These are phyloP conservation scores for Quercus phellos DNA, from an alignment of 331 rosid genomes.

Conservation along the genomic window DNA sequence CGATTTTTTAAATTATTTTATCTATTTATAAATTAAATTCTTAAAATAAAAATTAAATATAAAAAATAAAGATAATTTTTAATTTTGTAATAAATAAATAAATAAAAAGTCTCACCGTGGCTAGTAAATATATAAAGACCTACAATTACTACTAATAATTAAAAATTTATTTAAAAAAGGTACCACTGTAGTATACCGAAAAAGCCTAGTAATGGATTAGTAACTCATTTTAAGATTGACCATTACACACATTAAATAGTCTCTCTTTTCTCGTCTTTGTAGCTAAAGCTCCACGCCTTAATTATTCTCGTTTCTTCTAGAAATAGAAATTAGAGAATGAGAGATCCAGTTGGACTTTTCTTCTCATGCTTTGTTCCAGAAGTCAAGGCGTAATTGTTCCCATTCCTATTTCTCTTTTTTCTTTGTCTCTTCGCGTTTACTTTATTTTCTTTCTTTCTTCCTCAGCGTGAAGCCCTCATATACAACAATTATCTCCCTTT, in stretches of 20 bases:
- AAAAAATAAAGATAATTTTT: too few species aligned
- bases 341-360: slow-evolving; percentile 8
- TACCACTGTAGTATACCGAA: too few species aligned
- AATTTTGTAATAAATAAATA: too few species aligned
- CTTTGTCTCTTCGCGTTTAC: slow-evolving; percentile 18
- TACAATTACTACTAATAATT: too few species aligned
- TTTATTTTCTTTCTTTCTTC: background rate
- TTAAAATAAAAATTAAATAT: too few species aligned
- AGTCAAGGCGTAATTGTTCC: slow-evolving; percentile 33
- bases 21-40: too few species aligned
- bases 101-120: too few species aligned
- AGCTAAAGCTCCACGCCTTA: background rate
- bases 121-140: too few species aligned
- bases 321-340: background rate
- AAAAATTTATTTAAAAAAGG: too few species aligned
- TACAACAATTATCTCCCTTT: background rate
- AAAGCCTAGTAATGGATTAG: too few species aligned
- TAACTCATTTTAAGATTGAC: background rate
- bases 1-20: too few species aligned
- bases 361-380: background rate
- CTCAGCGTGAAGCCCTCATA: too few species aligned
- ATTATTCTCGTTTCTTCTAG: background rate
- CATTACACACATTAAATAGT: background rate
- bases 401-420: background rate
- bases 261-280: background rate